Percentiles rank a stretch among this genome's conserved stretches.
phyloP scores from a whole-genome alignment of 805 yeast genomes.

The Kregervanrija pseudodelftensis region DNA sequence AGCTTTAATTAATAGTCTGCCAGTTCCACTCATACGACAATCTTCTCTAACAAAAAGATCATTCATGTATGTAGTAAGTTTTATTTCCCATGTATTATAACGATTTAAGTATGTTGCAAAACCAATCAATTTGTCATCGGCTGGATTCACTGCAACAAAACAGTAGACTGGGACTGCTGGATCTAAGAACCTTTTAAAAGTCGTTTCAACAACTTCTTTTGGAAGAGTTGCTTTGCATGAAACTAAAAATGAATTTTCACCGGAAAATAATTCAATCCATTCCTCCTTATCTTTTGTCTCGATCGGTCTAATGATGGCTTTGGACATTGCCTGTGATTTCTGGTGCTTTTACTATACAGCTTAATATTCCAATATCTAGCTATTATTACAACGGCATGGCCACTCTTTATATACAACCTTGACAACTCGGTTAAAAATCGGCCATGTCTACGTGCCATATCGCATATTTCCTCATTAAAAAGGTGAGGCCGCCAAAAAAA shows the following conservation, averaged over 20 bases:
- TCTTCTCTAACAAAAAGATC: conserved; percentile 41
- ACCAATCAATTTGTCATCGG: conserved; percentile 35
- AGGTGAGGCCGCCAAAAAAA: too few species aligned
- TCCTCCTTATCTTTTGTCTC: conserved; percentile 31
- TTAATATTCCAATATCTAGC: too few species aligned
- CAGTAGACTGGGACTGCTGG: conserved; percentile 37
- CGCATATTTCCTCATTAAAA: too few species aligned
- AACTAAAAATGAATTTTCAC: conserved; percentile 29
- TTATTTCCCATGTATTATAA: conserved; percentile 42
- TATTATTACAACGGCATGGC: too few species aligned
- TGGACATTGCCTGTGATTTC: too few species aligned
- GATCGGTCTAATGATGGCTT: too few species aligned
- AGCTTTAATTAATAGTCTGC: conserved; percentile 41
- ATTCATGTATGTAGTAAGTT: conserved; percentile 41
- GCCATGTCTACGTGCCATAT: too few species aligned
- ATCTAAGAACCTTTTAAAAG: conserved; percentile 41
- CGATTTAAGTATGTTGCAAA: conserved; percentile 44
- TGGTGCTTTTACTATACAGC: too few species aligned
- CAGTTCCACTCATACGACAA: conserved; percentile 39
- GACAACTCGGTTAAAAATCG: too few species aligned
- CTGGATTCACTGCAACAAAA: conserved; percentile 38
- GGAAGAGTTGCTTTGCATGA: conserved; percentile 36
- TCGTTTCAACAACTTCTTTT: conserved; percentile 32
- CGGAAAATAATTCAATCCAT: conserved; percentile 37
- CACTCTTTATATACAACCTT: too few species aligned